phyloP scores from a whole-genome alignment of 2,329 filamentous ascomycete genomes.

The Aspergillus sclerotialis region DNA sequence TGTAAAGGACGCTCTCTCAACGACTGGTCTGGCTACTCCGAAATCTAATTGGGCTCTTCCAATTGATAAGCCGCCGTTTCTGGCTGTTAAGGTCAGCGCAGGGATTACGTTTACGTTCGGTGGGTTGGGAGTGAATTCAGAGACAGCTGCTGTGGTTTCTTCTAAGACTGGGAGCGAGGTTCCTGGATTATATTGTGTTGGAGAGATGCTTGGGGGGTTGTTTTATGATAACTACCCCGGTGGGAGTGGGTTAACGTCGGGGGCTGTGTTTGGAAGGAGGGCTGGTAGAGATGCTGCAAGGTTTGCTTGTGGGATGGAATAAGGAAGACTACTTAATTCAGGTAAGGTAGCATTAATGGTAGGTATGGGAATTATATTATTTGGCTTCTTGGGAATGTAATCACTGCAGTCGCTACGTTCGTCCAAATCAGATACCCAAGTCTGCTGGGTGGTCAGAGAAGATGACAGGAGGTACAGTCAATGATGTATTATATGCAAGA shows the following conservation, averaged over 20 bases:
- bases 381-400: no score
- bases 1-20: slow-evolving; percentile 55
- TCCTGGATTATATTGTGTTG: slow-evolving; percentile 52
- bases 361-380: no score
- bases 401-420: no score
- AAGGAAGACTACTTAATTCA: no score
- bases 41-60: slow-evolving; percentile 64
- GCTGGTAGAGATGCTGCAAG: slow-evolving; percentile 33
- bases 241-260: slow-evolving; percentile 55
- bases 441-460: no score
- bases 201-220: slow-evolving; percentile 61
- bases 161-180: slow-evolving; percentile 41
- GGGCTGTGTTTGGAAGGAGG: slow-evolving; percentile 46
- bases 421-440: no score
- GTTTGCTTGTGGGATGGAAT: slow-evolving; percentile 1
- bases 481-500: no score
- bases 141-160: slow-evolving; percentile 48
- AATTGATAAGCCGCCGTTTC: slow-evolving; percentile 50
- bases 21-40: slow-evolving; percentile 41
- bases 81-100: slow-evolving; percentile 58
- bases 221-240: slow-evolving; percentile 60
- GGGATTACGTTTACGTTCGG: slow-evolving; percentile 66
- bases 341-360: no score
- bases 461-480: no score
- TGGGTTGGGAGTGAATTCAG: slow-evolving; percentile 50